Evolutionary conservation across 768 basidiomycete species (phyloP), one percentile per base, ranked within the genome.

Genomic region (Auriculariales sp.): DNA sequence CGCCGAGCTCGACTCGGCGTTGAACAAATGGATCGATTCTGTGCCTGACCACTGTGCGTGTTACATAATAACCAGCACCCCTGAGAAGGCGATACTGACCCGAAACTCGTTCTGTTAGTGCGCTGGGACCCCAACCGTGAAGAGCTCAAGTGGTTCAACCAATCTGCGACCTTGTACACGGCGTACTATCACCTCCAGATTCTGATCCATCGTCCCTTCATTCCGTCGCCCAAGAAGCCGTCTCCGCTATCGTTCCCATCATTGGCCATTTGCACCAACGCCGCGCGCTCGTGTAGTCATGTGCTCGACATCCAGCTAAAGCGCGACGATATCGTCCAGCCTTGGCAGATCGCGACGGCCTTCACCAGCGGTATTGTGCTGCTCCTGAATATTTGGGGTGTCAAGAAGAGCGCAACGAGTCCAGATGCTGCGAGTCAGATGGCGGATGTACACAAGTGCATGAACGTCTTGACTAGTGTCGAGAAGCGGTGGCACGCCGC

Each of bases 261-360:
- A 0, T 68, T 84, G 19, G 79, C 83, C 0, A 86, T 83, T 49
- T 87, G 81, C 61, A 78, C 81, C n/a, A 90, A 89, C 53, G 74
- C 89, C 0, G 83, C 89, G 2, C 70, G 85, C 6, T 85, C 83
- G 1, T 81, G 75, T 52, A 75, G 74, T 32, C 83, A 82, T 58
- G 72, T 91, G 27, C 61, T 83, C 17, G 84, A 88, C 55, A 65
- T 75, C 2, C 71, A 75, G 47, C 44, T 61, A 65, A 4, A 65
- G 47, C 66, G 63, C 52, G 17, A 25, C 29, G 51, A 46, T 58
- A 53, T 35, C 58, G 45, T 58, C 60, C 47, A 53, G 68, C 54
- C 54, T 15, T 60, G 42, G 68, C 60, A 58, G 59, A 36, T 61
- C 68, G 63, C 70, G 60, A 55, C 64, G 17, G 62, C 71, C 0